Evolutionary conservation across 2,329 filamentous ascomycete genomes (phyloP).

Genomic region (Neonectria sp.): DNA sequence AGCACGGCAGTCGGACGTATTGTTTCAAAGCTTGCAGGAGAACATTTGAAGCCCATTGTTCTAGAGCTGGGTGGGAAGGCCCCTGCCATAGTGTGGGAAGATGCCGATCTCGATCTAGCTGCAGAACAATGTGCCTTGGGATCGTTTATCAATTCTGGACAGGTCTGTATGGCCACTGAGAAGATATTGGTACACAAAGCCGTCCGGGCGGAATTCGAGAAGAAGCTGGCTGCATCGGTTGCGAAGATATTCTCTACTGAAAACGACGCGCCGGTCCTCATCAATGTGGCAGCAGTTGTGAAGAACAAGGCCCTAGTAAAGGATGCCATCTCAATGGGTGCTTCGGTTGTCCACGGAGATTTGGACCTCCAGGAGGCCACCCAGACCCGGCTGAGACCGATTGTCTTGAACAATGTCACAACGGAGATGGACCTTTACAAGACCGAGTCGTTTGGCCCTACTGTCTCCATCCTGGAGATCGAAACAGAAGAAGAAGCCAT

Average conservation of each 20-base stretch:
- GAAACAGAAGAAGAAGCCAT: conserved; percentile 81
- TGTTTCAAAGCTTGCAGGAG: conserved; percentile 78
- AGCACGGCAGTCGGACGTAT: conserved; percentile 81
- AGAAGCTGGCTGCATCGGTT: conserved; percentile 57
- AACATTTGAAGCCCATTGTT: conserved; percentile 83
- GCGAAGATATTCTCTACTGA: conserved; percentile 66
- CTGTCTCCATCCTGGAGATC: conserved; percentile 77
- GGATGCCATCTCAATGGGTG: conserved; percentile 80
- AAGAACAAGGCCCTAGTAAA: conserved; percentile 78
- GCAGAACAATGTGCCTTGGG: conserved; percentile 78
- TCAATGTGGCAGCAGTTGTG: conserved; percentile 75
- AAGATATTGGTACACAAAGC: conserved; percentile 73
- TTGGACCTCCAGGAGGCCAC: conserved; percentile 50
- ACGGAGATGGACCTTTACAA: conserved; percentile 80
- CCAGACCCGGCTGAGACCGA: conserved; percentile 68
- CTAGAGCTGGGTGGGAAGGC: conserved; percentile 90
- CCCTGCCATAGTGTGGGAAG: conserved; percentile 82
- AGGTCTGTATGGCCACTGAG: conserved; percentile 91
- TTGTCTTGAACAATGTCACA: conserved; percentile 76
- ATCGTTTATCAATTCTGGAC: conserved; percentile 80
- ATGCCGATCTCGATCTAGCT: conserved; percentile 82
- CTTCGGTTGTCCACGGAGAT: conserved; percentile 61
- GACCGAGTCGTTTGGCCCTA: conserved; percentile 84
- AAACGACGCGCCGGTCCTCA: conserved; percentile 77
- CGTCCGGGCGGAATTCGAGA: conserved; percentile 63